phyloP scores from a whole-genome alignment of 352 stramenopile species.

The Achlya hypogyna region DNA sequence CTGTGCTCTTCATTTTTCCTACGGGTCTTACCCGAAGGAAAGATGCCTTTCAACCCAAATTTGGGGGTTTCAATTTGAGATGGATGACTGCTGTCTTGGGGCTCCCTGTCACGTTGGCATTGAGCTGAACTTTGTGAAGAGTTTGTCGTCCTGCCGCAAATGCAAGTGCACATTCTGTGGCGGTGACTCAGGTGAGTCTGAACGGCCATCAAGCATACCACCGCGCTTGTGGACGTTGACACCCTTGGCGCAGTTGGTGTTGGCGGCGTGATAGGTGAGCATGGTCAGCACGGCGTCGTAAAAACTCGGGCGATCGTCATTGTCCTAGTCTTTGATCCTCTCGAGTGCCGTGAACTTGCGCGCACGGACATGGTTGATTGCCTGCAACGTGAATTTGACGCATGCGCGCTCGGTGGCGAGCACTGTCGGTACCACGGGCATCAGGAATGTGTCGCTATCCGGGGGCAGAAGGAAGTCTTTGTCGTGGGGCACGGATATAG shows the following conservation, averaged over 20 bases:
- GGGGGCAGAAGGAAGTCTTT: constrained; percentile 6
- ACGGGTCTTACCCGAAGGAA: too few relatives aligned
- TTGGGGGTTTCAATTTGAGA: too few relatives aligned
- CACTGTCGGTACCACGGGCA: not conserved
- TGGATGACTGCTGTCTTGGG: not conserved
- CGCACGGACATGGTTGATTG: not conserved
- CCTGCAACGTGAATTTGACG: not conserved
- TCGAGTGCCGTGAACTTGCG: not conserved
- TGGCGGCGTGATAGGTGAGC: not conserved
- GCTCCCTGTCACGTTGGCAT: not conserved
- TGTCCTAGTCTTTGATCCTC: not conserved
- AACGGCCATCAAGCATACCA: not conserved
- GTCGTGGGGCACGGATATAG: not conserved
- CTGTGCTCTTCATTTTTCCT: too few relatives aligned
- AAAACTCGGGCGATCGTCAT: not conserved
- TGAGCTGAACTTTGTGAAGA: not conserved
- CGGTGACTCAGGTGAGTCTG: not conserved
- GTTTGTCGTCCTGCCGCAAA: not conserved
- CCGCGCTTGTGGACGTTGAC: constrained; percentile 1
- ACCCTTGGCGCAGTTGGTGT: not conserved
- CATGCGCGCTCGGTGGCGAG: not conserved
- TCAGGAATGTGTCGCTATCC: not conserved
- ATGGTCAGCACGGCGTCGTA: constrained; percentile 4
- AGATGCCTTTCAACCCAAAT: too few relatives aligned
- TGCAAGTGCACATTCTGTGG: not conserved